Conservation (phyloP, 139 green algal genomes). For the Chlorella sp. region DNA sequence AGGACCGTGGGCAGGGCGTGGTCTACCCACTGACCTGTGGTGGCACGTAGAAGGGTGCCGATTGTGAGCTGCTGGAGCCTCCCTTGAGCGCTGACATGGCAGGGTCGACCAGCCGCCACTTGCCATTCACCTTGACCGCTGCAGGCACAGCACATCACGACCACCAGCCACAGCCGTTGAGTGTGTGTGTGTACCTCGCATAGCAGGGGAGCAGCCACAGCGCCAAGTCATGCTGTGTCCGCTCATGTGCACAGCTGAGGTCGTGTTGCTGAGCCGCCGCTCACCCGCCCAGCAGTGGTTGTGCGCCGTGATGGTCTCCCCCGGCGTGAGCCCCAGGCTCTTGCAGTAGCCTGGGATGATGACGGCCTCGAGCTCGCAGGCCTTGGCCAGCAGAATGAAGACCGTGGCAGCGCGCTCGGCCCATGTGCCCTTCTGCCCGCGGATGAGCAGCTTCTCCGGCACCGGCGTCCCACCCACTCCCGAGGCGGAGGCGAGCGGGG, state of each 20-base stretch:
- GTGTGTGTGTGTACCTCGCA: too few species aligned
- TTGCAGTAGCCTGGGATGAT: slow-evolving; percentile 50
- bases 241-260: too few species aligned
- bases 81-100: slow-evolving; percentile 20
- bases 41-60: slow-evolving; percentile 38
- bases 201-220: too few species aligned
- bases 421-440: slow-evolving; percentile 30
- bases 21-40: slow-evolving; percentile 16
- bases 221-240: too few species aligned
- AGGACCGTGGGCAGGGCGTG: too few species aligned
- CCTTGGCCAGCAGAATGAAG: slow-evolving; percentile 30
- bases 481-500: neutral
- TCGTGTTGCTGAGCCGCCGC: too few species aligned
- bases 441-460: neutral
- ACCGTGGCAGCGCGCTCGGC: slow-evolving; percentile 44
- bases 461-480: too few species aligned
- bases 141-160: too few species aligned
- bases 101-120: slow-evolving; percentile 58
- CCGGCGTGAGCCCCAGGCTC: slow-evolving; percentile 24
- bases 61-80: neutral
- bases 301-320: slow-evolving; percentile 28
- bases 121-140: slow-evolving; percentile 40
- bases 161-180: too few species aligned
- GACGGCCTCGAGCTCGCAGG: slow-evolving; percentile 46
- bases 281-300: slow-evolving; percentile 60